Evolutionary conservation across 163 green algal species (phyloP).

Genomic region (Scenedesmus sp.): DNA sequence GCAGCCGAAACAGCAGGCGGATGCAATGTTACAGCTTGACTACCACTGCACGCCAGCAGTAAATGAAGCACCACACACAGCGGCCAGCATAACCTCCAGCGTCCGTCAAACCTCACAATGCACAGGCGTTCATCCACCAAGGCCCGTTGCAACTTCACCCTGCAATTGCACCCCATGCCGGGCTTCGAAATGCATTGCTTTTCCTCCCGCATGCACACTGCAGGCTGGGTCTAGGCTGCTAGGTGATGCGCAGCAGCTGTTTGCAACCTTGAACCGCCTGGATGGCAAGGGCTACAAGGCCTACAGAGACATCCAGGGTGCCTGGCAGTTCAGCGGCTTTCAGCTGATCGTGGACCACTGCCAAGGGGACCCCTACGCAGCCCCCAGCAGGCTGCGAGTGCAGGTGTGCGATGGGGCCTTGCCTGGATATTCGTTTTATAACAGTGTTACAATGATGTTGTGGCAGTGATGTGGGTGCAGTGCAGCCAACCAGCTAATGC

Average conservation of each 20-base stretch:
- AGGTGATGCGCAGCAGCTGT: constrained; percentile 34
- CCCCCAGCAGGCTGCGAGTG: constrained; percentile 65
- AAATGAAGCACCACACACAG: neutral
- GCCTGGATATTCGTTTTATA: too few species aligned
- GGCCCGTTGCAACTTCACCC: too few species aligned
- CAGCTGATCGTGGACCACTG: constrained; percentile 68
- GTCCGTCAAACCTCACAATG: neutral
- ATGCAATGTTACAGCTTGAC: neutral
- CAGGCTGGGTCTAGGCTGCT: neutral
- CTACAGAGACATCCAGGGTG: constrained; percentile 65
- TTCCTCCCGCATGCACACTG: too few species aligned
- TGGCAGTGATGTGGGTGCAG: neutral
- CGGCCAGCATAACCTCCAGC: neutral
- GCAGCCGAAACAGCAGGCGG: neutral
- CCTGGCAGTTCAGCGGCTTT: constrained; percentile 63
- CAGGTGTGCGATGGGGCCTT: neutral
- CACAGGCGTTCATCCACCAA: too few species aligned
- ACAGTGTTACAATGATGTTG: neutral
- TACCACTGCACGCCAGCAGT: neutral
- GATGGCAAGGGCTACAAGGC: constrained; percentile 69
- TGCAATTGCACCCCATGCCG: neutral
- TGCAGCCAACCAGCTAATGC: neutral
- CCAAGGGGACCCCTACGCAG: constrained; percentile 76
- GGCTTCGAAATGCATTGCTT: neutral
- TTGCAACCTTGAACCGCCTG: constrained; percentile 56